Evolutionary conservation across 1,139 yeast genomes (phyloP).

Genomic region (Saccharomycopsis hybrid): DNA sequence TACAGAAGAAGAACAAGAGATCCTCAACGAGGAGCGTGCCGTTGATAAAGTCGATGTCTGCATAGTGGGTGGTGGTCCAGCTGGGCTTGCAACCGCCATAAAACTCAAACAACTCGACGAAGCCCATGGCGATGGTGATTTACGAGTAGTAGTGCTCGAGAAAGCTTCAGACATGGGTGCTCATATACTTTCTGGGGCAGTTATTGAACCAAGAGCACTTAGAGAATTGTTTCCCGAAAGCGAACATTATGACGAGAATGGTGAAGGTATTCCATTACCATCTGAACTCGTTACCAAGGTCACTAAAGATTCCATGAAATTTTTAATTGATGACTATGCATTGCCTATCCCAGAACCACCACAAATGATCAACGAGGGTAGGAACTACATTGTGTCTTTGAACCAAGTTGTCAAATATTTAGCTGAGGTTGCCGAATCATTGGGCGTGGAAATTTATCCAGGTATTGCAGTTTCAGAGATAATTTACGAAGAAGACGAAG

Average conservation of each 20-base stretch:
- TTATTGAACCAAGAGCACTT: conserved; percentile 81
- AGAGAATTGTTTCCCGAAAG: conserved; percentile 80
- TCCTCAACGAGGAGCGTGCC: conserved; percentile 53
- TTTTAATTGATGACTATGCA: conserved; percentile 49
- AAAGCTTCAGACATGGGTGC: conserved; percentile 91
- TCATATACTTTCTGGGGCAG: conserved; percentile 91
- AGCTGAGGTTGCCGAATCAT: conserved; percentile 82
- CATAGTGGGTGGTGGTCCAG: conserved; percentile 97
- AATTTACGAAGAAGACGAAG: conserved; percentile 45
- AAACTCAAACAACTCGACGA: conserved; percentile 76
- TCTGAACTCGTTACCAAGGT: conserved; percentile 70
- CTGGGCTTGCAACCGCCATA: conserved; percentile 93
- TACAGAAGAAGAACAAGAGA: conserved; percentile 40
- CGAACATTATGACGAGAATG: conserved; percentile 42
- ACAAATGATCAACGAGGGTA: conserved; percentile 72
- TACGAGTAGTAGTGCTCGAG: conserved; percentile 82
- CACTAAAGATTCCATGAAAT: conserved; percentile 62
- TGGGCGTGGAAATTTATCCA: conserved; percentile 92
- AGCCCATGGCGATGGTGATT: conserved; percentile 53
- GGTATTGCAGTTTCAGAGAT: conserved; percentile 86
- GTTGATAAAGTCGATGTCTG: conserved; percentile 86
- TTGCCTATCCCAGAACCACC: conserved; percentile 89
- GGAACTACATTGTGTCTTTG: conserved; percentile 79
- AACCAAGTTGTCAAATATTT: conserved; percentile 76
- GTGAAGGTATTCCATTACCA: conserved; percentile 66